phyloP scores from a whole-genome alignment of 257 asterid genomes.

The Solanum virginianum region DNA sequence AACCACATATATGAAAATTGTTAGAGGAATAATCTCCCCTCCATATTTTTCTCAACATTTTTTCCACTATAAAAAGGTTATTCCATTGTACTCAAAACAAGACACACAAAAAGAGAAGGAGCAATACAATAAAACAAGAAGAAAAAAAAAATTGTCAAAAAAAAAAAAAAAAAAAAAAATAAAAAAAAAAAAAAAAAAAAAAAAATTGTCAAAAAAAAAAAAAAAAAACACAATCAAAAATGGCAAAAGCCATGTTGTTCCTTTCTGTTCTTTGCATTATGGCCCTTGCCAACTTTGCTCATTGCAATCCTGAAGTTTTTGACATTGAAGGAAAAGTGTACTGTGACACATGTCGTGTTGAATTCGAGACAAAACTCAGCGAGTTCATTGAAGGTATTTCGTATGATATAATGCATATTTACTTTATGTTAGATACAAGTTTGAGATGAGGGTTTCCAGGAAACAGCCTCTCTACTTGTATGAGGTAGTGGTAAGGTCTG shows the following conservation, averaged over 20 bases:
- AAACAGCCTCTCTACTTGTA: too few relatives aligned
- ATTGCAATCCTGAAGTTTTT: not conserved
- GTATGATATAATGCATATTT: too few relatives aligned
- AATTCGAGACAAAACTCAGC: not conserved
- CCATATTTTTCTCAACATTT: not conserved
- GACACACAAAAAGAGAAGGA: not conserved
- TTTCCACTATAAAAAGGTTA: not conserved
- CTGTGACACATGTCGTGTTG: slow-evolving; percentile 1
- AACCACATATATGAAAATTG: not conserved
- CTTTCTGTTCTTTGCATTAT: slow-evolving; percentile 4
- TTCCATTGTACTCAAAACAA: not conserved
- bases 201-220: not conserved
- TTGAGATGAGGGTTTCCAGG: too few relatives aligned
- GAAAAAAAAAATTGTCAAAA: not conserved
- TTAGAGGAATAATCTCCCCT: not conserved
- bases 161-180: not conserved
- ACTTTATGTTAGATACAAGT: too few relatives aligned
- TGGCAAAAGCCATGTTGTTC: slow-evolving; percentile 5
- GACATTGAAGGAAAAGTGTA: slow-evolving; percentile 2
- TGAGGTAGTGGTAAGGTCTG: too few relatives aligned
- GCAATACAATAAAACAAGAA: not conserved
- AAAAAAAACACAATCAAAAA: not conserved
- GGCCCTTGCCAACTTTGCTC: not conserved
- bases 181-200: not conserved
- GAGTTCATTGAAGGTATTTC: not conserved